Percentiles rank a stretch among this genome's conserved stretches.
Conservation (phyloP, 345 rosid genomes). For the Microcos paniculata region DNA sequence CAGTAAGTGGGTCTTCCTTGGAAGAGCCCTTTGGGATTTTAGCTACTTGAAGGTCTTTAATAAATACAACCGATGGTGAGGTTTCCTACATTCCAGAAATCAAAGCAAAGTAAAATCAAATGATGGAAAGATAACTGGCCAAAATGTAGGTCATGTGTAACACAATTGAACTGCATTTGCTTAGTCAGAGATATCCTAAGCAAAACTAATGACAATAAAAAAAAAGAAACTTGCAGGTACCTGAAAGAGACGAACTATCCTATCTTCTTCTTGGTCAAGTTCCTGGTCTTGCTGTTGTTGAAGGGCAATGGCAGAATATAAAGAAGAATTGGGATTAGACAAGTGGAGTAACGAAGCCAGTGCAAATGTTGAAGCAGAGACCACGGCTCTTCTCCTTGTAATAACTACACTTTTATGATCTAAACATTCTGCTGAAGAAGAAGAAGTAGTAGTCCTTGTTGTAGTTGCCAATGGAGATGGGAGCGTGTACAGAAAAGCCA, state of each 20-base stretch:
- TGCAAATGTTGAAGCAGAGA: conserved; percentile 39
- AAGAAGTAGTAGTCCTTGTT: conserved; percentile 16
- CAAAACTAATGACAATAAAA: background rate
- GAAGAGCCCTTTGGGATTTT: conserved; percentile 38
- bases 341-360: conserved; percentile 38
- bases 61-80: conserved; percentile 73
- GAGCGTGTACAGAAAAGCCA: conserved; percentile 12
- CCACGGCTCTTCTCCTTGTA: conserved; percentile 45
- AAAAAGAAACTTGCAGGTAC: conserved; percentile 24
- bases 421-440: conserved; percentile 26
- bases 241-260: conserved; percentile 73
- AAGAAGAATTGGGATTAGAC: conserved; percentile 17
- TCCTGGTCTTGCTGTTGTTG: conserved; percentile 43
- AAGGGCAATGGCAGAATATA: conserved; percentile 46
- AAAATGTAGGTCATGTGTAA: background rate
- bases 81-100: conserved; percentile 39
- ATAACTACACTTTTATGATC: conserved; percentile 1
- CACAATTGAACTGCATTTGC: background rate
- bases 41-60: conserved; percentile 65
- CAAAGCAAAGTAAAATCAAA: background rate
- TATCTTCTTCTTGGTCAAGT: conserved; percentile 67
- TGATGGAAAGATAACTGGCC: background rate
- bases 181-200: background rate
- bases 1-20: conserved; percentile 23
- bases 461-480: conserved; percentile 14